These are phyloP conservation scores for Lodderomyces orthopsilosis DNA, from an alignment of 1,139 yeast species.

Conservation along the genomic window DNA sequence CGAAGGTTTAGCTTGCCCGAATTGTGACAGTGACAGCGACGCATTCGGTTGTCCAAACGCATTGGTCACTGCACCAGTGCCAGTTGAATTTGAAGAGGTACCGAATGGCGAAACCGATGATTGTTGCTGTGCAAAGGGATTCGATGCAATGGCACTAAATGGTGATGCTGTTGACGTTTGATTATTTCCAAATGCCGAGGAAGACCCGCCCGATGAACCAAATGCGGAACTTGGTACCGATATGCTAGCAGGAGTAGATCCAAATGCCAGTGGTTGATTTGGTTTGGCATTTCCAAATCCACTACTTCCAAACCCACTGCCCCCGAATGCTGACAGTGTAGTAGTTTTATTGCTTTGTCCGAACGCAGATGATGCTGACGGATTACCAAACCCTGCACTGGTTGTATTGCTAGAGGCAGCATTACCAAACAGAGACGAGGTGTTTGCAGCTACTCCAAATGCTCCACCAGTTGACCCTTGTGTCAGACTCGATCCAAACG, in stretches of 20 bases:
- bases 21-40: not conserved
- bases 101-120: conserved; percentile 11
- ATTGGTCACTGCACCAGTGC: conserved; percentile 8
- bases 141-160: conserved; percentile 8
- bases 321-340: conserved; percentile 5
- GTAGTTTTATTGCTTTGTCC: conserved; percentile 2
- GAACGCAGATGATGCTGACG: conserved; percentile 7
- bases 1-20: conserved; percentile 1
- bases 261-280: conserved; percentile 10
- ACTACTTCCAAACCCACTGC: not conserved
- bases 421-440: not conserved
- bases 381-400: conserved; percentile 14
- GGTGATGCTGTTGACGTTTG: conserved; percentile 6
- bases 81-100: not conserved
- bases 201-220: conserved; percentile 7
- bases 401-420: not conserved
- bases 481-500: conserved; percentile 11
- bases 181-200: conserved; percentile 7
- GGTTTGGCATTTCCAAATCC: conserved; percentile 12
- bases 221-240: conserved; percentile 13
- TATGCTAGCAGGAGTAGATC: conserved; percentile 9
- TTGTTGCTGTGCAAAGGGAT: conserved; percentile 6
- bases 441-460: not conserved
- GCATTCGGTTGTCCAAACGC: conserved; percentile 14
- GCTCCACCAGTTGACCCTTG: not conserved